Conservation (phyloP, 2,329 filamentous ascomycete genomes). For the Aspergillus sp. region DNA sequence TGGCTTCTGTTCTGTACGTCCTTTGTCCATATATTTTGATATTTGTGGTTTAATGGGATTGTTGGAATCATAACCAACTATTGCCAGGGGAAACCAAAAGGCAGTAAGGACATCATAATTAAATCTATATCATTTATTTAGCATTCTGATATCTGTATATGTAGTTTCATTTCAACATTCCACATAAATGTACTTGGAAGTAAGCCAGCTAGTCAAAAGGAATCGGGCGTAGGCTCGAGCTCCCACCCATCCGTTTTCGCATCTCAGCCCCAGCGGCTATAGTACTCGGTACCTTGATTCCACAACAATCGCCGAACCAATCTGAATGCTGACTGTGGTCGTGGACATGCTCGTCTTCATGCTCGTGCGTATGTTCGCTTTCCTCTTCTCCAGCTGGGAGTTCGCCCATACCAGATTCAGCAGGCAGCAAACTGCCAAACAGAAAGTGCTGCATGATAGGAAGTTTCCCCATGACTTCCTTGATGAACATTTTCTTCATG, state of each 20-base stretch:
- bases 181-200: neutral
- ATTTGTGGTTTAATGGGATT: neutral
- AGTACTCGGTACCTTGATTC: conserved; percentile 94
- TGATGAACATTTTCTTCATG: conserved; percentile 96
- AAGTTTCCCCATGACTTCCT: conserved; percentile 86
- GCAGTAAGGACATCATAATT: neutral
- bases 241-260: conserved; percentile 67
- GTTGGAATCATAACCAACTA: neutral
- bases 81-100: neutral
- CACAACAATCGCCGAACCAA: conserved; percentile 93
- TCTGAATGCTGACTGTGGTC: conserved; percentile 57
- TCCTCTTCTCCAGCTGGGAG: conserved; percentile 48
- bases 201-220: conserved; percentile 43
- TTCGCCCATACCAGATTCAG: conserved; percentile 72
- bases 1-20: neutral
- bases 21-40: neutral
- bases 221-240: conserved; percentile 60
- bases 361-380: conserved; percentile 53
- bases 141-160: neutral
- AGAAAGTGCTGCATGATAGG: conserved; percentile 99
- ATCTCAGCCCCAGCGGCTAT: conserved; percentile 87
- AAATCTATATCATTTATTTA: neutral
- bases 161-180: neutral
- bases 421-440: conserved; percentile 82
- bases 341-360: conserved; percentile 66